Conservation (phyloP, 2,329 filamentous ascomycete genomes). For the Talaromyces sp. region DNA sequence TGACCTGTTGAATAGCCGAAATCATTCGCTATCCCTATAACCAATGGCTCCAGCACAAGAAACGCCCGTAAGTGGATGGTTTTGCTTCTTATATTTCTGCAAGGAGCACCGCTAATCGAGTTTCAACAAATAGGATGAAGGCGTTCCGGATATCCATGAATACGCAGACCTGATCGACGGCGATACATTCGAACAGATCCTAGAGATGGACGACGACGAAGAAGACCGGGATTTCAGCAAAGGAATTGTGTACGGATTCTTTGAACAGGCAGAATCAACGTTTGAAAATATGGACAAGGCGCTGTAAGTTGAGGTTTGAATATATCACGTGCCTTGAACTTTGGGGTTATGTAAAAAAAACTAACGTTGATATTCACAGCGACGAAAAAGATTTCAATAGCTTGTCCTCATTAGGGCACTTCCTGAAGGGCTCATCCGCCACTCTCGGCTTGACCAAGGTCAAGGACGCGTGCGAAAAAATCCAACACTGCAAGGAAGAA, state of each 20-base stretch:
- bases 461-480: conserved; percentile 90
- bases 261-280: conserved; percentile 81
- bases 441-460: conserved; percentile 88
- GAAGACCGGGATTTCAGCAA: conserved; percentile 83
- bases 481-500: conserved; percentile 81
- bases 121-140: conserved; percentile 23
- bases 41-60: conserved; percentile 2
- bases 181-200: conserved; percentile 83
- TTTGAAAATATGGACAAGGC: conserved; percentile 77
- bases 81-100: background rate
- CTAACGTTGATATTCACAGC: conserved; percentile 43
- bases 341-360: conserved; percentile 12
- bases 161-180: conserved; percentile 73
- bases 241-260: conserved; percentile 86
- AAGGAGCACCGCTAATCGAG: background rate
- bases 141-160: conserved; percentile 49
- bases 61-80: background rate
- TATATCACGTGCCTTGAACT: too few relatives aligned
- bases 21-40: background rate
- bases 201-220: conserved; percentile 95
- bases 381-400: conserved; percentile 58
- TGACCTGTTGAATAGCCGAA: background rate
- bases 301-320: conserved; percentile 57
- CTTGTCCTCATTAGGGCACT: conserved; percentile 83
- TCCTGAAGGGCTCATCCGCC: conserved; percentile 93